Evolutionary conservation across 768 basidiomycete genomes (phyloP).

Genomic region (Gymnopilus junonius): DNA sequence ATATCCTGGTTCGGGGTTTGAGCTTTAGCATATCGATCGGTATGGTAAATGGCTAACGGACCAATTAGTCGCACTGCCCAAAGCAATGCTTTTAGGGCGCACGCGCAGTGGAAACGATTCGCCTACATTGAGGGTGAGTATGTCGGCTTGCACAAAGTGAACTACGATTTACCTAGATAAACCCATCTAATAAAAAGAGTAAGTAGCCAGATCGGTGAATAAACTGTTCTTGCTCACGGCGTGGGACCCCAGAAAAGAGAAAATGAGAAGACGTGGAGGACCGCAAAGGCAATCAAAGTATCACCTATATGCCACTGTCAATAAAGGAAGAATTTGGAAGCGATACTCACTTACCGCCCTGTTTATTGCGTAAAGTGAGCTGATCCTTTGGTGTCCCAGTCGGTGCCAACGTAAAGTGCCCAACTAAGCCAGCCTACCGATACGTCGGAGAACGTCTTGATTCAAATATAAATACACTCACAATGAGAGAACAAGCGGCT

Average conservation of each 20-base stretch:
- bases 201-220: neutral
- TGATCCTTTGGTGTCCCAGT: conserved; percentile 46
- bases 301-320: conserved; percentile 44
- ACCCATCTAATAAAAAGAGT: conserved; percentile 51
- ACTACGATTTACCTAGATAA: conserved; percentile 49
- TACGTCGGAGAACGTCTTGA: neutral
- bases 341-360: conserved; percentile 41
- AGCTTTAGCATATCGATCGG: neutral
- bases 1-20: conserved; percentile 54
- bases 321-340: neutral
- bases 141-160: neutral
- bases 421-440: conserved; percentile 66
- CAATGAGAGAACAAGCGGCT: conserved; percentile 66
- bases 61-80: conserved; percentile 62
- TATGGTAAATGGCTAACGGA: conserved; percentile 8
- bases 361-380: conserved; percentile 59
- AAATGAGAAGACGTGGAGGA: conserved; percentile 76
- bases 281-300: conserved; percentile 73
- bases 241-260: conserved; percentile 80
- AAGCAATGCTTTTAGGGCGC: conserved; percentile 75
- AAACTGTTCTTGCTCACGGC: conserved; percentile 39
- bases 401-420: conserved; percentile 68
- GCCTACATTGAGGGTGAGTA: conserved; percentile 27
- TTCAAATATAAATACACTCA: conserved; percentile 27
- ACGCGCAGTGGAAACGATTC: conserved; percentile 85